Evolutionary conservation across 345 rosid genomes (phyloP), one percentile per base, ranked within the genome.

Genomic region (Sapria himalayana): DNA sequence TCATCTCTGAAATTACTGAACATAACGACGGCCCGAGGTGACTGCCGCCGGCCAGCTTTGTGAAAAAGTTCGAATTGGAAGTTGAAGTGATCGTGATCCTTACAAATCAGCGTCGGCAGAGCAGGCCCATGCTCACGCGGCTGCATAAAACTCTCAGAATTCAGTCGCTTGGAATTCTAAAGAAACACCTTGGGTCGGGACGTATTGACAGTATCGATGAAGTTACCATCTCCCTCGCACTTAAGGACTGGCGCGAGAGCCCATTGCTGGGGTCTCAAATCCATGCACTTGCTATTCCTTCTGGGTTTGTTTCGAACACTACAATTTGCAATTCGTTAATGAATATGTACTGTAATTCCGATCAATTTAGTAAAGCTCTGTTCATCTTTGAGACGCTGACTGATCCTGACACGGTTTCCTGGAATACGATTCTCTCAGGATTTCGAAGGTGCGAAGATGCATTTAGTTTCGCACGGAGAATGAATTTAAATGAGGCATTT

Each of bases 371-470:
- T 41, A 34, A 50, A 46, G 79, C 84, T 32, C 41, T 71, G 29
- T 55, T 58, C 39, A 54, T 85, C 29, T 85, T 85, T 65, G 67
- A 75, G 67, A 61, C 32, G 37, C 62, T 85, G 64, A 50, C 21
- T 45, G 34, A 56, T 5, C 89, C 76, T 29, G 92, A 85, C 54
- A 67, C 66, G 49, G 79, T 85, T 59, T 85, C 96, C 32, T 85
- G 86, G 84, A 85, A 81, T 54, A 81, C 94, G 42, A 52, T 81
- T 46, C 81, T 85, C 51, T 78, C 96, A 5, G 96, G 92, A 7
- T 69, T 67, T 52, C 64, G 46, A 45, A 63, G 56, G 24, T 53
- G 64, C 22, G 66, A 63, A 24, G 65, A 56, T 46, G 81, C 80
- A 11, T 14, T 78, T 39, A 17, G 39, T 25, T 70, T 78, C 60